Base-by-base conservation (phyloP, 345 rosid genomes). In the Nephelium lappaceum region DNA sequence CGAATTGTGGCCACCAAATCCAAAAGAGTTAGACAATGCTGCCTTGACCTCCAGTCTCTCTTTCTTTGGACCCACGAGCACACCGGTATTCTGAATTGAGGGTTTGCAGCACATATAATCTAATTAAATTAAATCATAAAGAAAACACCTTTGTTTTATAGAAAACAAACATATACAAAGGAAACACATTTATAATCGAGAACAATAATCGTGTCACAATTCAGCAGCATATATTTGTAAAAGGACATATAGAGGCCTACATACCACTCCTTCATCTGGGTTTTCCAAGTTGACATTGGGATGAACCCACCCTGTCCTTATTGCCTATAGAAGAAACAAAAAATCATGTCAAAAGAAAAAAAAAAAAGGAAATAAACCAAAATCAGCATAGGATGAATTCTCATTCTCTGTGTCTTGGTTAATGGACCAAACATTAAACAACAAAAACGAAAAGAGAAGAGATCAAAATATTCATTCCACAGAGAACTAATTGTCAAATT, bases 1-100 rank as follows among this genome's bases (percentile, higher is more conserved):
- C n/a, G 98, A 93, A 87, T 95, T 95, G 86, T 95, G 98, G 77
- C 98, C 98, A 39, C 98, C 98, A 77, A 93, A 92, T 72, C 98
- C 98, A 66, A 95, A 95, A 12, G 98, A 93, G 78, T 93, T 95
- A 38, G 97, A 95, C 73, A 95, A 81, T 42, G 98, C 98, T 39
- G 89, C 97, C 89, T 89, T 95, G 16, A 95, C 78, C 60, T 95
- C 84, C 79, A 93, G 71, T 53, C 91, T 91, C 88, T 95, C 98
- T 84, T 93, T 95, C 92, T 86, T 83, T 3, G 94, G 86, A 73
- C 98, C 98, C 47, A 92, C 95, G 67, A 95, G 89, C 78, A 93
- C 80, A 11, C 76, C 85, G 8, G 87, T 79, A 76, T 95, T 91
- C 98, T 95, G 92, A 67, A 82, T 79, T 69, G 78, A 75, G 16